phyloP scores from a whole-genome alignment of 306 rosid species.

The Quercus gilva region DNA sequence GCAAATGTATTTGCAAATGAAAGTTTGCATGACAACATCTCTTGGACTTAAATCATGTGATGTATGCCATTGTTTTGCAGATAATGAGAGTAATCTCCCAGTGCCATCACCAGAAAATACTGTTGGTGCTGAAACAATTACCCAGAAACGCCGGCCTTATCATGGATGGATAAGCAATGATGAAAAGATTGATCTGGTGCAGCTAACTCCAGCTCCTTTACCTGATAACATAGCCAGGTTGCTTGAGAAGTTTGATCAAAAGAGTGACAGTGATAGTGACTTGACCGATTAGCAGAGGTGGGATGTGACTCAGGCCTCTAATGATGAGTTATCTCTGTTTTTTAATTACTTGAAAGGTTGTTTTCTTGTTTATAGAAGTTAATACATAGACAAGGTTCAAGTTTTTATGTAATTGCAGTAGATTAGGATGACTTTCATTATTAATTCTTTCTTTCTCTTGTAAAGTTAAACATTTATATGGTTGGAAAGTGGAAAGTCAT shows the following conservation, averaged over 20 bases:
- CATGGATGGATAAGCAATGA: slow-evolving; percentile 27
- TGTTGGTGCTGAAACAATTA: not conserved
- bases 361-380: too few relatives aligned
- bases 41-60: not conserved
- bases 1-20: not conserved
- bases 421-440: too few relatives aligned
- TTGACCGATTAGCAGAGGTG: too few relatives aligned
- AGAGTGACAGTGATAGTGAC: too few relatives aligned
- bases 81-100: not conserved
- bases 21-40: not conserved
- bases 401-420: too few relatives aligned
- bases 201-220: slow-evolving; percentile 6
- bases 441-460: too few relatives aligned
- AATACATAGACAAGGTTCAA: too few relatives aligned
- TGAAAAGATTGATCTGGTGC: slow-evolving; percentile 17
- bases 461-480: too few relatives aligned
- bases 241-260: not conserved
- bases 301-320: too few relatives aligned
- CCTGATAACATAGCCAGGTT: not conserved
- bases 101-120: not conserved
- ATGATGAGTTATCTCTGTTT: too few relatives aligned
- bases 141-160: slow-evolving; percentile 6
- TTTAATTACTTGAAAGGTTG: too few relatives aligned
- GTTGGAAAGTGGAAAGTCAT: too few relatives aligned
- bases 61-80: slow-evolving; percentile 6